Evolutionary conservation across 768 basidiomycete species (phyloP).

Genomic region (Trametes sanguinea): DNA sequence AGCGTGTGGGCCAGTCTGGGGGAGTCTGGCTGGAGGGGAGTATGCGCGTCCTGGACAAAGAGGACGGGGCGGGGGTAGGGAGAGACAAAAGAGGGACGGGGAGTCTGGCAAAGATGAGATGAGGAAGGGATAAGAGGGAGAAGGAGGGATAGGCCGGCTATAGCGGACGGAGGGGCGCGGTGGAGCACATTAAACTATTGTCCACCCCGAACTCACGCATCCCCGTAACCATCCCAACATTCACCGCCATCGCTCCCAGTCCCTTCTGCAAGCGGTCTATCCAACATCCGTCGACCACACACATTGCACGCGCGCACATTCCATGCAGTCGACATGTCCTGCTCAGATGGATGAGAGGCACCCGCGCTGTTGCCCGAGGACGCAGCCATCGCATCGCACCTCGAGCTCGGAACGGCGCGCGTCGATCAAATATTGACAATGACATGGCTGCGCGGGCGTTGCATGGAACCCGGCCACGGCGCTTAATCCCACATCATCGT

Average conservation of each 20-base stretch:
- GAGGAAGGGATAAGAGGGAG: constrained; percentile 5
- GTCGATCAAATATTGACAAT: not conserved
- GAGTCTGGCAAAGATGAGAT: constrained; percentile 10
- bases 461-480: not conserved
- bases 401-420: not conserved
- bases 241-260: not conserved
- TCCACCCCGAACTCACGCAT: not conserved
- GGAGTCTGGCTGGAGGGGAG: not conserved
- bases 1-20: constrained; percentile 5
- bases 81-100: constrained; percentile 5
- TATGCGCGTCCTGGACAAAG: constrained; percentile 11
- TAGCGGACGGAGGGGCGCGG: not conserved
- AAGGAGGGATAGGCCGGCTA: too few species aligned
- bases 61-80: not conserved
- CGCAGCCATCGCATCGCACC: too few species aligned
- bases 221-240: constrained; percentile 17
- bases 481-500: not conserved
- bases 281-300: not conserved
- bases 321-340: not conserved
- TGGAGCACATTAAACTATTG: constrained; percentile 15
- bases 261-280: not conserved
- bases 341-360: not conserved
- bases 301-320: not conserved
- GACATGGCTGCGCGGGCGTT: not conserved
- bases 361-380: too few species aligned